These are phyloP conservation scores for Dimargaris cristalligena DNA, from an alignment of 192 early-diverging fungal genomes.

Conservation along the genomic window DNA sequence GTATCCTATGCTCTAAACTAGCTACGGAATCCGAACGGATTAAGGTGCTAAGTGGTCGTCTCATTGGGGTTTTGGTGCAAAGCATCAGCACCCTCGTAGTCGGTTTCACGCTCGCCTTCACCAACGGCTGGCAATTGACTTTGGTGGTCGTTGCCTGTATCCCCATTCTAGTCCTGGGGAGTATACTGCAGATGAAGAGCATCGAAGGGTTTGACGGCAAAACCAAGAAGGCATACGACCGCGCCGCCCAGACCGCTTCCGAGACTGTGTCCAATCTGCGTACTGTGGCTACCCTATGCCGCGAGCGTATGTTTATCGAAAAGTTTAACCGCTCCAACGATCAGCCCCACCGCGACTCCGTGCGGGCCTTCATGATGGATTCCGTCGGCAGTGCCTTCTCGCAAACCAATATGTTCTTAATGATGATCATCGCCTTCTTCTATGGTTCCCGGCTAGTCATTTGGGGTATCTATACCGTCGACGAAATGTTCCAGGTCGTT, in stretches of 20 bases:
- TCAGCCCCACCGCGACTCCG: conserved; percentile 47
- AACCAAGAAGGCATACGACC: conserved; percentile 58
- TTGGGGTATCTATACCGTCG: conserved; percentile 25
- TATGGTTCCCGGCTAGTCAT: conserved; percentile 47
- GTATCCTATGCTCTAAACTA: conserved; percentile 62
- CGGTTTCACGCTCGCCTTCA: conserved; percentile 49
- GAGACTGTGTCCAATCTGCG: conserved; percentile 76
- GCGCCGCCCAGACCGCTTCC: conserved; percentile 61
- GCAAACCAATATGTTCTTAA: conserved; percentile 49
- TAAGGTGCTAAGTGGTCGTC: conserved; percentile 26
- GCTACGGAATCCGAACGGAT: conserved; percentile 62
- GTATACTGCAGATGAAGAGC: conserved; percentile 31
- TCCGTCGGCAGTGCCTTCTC: conserved; percentile 61
- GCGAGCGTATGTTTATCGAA: conserved; percentile 49
- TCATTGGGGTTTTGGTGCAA: conserved; percentile 19
- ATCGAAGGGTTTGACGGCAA: conserved; percentile 40
- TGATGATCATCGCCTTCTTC: conserved; percentile 59
- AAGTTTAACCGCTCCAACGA: conserved; percentile 42
- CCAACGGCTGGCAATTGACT: conserved; percentile 62
- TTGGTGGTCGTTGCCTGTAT: conserved; percentile 47
- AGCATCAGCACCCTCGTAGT: conserved; percentile 15
- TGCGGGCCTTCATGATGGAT: conserved; percentile 40
- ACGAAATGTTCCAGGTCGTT: conserved; percentile 47
- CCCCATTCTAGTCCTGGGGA: conserved; percentile 35
- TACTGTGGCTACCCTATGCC: conserved; percentile 66